A percentile compares a stretch with the other conserved stretches of the same genome.
These are phyloP conservation scores for Paracorniculantispora psalliotae DNA, from an alignment of 2,329 filamentous ascomycete genomes.

Conservation along the genomic window DNA sequence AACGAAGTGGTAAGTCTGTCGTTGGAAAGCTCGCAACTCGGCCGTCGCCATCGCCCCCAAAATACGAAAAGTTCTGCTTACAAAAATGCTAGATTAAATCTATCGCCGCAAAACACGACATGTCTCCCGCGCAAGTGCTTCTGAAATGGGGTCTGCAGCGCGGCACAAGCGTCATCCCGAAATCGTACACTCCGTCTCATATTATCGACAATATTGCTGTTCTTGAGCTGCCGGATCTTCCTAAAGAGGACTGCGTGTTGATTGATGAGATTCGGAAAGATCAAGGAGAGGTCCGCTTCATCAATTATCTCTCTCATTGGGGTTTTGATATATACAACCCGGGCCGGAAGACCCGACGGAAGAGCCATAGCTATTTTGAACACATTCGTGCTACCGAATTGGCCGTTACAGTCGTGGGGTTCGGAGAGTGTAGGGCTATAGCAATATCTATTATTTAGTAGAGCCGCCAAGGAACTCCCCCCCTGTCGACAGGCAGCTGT, in stretches of 20 bases:
- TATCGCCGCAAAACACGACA: background rate
- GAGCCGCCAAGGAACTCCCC: too few relatives aligned
- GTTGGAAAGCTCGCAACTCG: too few relatives aligned
- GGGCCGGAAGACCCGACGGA: slow-evolving; percentile 3
- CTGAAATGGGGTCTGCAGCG: slow-evolving; percentile 12
- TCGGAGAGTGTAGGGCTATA: too few relatives aligned
- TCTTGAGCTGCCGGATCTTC: background rate
- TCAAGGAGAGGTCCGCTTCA: background rate
- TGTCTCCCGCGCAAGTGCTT: slow-evolving; percentile 5
- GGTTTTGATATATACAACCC: slow-evolving; percentile 10
- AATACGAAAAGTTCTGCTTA: background rate
- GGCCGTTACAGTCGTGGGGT: too few relatives aligned
- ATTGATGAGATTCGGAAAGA: background rate
- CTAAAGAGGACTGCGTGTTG: background rate
- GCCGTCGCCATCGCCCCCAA: background rate
- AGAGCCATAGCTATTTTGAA: background rate
- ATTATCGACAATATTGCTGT: slow-evolving; percentile 6
- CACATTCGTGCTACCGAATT: too few relatives aligned
- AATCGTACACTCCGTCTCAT: background rate
- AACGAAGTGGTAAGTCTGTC: background rate
- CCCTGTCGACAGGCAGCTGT: too few relatives aligned
- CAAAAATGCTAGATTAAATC: background rate
- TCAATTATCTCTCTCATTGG: slow-evolving; percentile 1
- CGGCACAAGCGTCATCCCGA: slow-evolving; percentile 1
- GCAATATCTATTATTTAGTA: too few relatives aligned